A percentile compares a stretch with the other conserved stretches of the same genome.
Conservation (phyloP, 164 flowering plant species). For the Tinospora cordifolia region DNA sequence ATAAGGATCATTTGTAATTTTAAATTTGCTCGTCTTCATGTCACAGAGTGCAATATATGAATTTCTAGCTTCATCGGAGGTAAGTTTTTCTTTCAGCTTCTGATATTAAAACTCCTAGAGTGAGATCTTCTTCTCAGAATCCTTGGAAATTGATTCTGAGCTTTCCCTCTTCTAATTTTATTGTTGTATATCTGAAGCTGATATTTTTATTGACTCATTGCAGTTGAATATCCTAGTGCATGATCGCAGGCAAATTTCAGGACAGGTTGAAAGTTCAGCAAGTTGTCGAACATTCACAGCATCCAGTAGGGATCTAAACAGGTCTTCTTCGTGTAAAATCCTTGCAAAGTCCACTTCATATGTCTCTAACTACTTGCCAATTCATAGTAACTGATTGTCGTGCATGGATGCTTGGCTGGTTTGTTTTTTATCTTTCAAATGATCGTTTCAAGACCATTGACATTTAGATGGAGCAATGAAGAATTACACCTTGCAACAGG, state of each 20-base stretch:
- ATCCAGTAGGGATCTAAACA: constrained; percentile 11
- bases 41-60: constrained; percentile 77
- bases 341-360: background rate
- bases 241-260: constrained; percentile 61
- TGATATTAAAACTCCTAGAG: background rate
- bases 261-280: constrained; percentile 34
- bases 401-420: background rate
- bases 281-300: constrained; percentile 15
- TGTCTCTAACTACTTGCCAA: background rate
- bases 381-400: constrained; percentile 6
- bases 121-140: background rate
- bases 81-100: constrained; percentile 22
- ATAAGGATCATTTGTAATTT: background rate
- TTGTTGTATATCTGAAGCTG: background rate
- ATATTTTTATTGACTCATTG: constrained; percentile 12
- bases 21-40: constrained; percentile 14
- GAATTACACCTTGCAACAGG: constrained; percentile 67
- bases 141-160: background rate
- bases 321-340: constrained; percentile 20
- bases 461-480: constrained; percentile 49
- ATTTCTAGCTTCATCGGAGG: constrained; percentile 71
- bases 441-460: constrained; percentile 23
- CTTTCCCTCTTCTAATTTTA: background rate
- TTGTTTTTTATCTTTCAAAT: constrained; percentile 9
- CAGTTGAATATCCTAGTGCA: constrained; percentile 58